phyloP scores from a whole-genome alignment of 306 rosid species.

The Neltuma alba region DNA sequence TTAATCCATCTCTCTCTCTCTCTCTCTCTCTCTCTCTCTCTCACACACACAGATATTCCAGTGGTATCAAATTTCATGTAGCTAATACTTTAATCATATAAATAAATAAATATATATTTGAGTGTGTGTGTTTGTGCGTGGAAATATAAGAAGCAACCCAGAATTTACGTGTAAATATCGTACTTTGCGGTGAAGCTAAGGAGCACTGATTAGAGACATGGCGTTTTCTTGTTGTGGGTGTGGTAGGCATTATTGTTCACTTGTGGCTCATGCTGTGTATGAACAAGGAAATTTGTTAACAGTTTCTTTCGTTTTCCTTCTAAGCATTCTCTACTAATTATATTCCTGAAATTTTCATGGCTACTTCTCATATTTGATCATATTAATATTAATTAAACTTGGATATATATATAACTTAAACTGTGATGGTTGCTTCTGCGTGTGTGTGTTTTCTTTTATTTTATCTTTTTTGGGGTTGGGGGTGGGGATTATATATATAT shows the following conservation, averaged over 20 bases:
- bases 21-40: no score
- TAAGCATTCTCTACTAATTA: not conserved
- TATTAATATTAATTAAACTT: not conserved
- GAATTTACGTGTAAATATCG: slow-evolving; percentile 33
- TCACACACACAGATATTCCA: not conserved
- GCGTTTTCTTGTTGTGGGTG: not conserved
- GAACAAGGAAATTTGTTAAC: slow-evolving; percentile 7
- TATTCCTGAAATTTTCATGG: slow-evolving; percentile 3
- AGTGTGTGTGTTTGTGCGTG: not conserved
- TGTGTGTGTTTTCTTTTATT: no score
- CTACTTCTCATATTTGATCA: not conserved
- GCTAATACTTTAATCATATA: not conserved
- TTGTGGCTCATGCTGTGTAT: not conserved
- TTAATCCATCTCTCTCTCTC: no score
- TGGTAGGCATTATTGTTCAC: not conserved
- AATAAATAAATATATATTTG: no score
- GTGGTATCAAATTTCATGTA: not conserved
- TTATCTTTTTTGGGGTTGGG: no score
- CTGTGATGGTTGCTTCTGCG: no score
- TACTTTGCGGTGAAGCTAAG: not conserved
- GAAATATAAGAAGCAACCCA: slow-evolving; percentile 16
- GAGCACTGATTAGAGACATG: not conserved
- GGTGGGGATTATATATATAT: no score
- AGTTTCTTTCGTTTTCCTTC: not conserved
- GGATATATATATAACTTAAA: no score